Percentiles rank a stretch among this genome's conserved stretches.
Conservation (phyloP, 139 green algal species). For the Chara braunii region DNA sequence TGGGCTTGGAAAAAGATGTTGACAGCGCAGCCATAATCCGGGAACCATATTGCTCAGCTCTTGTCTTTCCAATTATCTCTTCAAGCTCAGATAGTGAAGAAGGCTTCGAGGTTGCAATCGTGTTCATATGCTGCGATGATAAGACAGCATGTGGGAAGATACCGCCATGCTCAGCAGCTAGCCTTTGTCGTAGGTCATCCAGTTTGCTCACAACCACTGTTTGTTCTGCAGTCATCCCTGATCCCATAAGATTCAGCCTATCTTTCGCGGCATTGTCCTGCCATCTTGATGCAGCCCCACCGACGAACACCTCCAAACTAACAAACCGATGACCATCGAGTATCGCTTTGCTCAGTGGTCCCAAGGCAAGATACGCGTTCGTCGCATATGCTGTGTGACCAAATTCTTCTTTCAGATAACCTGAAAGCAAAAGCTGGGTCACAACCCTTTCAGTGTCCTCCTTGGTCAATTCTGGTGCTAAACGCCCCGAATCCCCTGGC, state of each 20-base stretch:
- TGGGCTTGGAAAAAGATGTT: too few relatives aligned
- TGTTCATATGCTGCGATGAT: conserved; percentile 21
- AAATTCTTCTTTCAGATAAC: conserved; percentile 31
- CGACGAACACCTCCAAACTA: neutral
- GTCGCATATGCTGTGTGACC: conserved; percentile 22
- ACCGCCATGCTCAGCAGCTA: conserved; percentile 1
- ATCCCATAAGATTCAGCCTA: neutral
- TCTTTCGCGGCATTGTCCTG: neutral
- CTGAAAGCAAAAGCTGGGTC: conserved; percentile 10
- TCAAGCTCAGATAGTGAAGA: too few relatives aligned
- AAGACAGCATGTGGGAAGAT: conserved; percentile 23
- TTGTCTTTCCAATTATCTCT: too few relatives aligned
- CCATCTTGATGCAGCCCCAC: neutral
- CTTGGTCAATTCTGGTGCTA: conserved; percentile 3
- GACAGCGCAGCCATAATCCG: too few relatives aligned
- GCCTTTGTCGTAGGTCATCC: neutral
- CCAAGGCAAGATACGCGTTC: conserved; percentile 13
- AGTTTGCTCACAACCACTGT: neutral
- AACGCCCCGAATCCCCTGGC: too few relatives aligned
- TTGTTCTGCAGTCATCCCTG: neutral
- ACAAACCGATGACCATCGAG: conserved; percentile 2
- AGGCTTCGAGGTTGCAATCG: too few relatives aligned
- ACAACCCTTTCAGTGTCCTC: conserved; percentile 15
- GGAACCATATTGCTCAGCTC: too few relatives aligned
- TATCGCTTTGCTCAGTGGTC: neutral